These are phyloP conservation scores for Phytophthora ohioensis DNA, from an alignment of 352 stramenopile genomes.

Conservation along the genomic window DNA sequence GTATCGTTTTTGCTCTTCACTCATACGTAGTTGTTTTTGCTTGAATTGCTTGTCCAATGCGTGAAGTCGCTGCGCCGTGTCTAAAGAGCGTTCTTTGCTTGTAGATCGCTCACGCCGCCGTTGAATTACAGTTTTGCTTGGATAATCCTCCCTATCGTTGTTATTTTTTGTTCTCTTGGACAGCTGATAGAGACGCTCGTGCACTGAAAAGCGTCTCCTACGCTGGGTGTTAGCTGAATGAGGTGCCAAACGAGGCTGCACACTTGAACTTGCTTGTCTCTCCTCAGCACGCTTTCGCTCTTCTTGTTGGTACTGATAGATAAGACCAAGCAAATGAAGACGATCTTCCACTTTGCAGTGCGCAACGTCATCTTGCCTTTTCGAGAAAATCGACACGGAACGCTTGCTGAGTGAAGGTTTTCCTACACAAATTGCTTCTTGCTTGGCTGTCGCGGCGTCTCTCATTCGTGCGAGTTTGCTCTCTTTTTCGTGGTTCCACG, in stretches of 20 bases:
- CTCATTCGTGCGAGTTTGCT: conserved; percentile 59
- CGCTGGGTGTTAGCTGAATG: conserved; percentile 61
- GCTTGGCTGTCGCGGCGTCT: conserved; percentile 39
- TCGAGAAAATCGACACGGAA: conserved; percentile 44
- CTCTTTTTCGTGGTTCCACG: conserved; percentile 70
- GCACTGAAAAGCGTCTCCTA: conserved; percentile 27
- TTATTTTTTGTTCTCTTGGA: conserved; percentile 28
- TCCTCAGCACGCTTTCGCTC: conserved; percentile 44
- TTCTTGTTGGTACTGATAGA: conserved; percentile 77
- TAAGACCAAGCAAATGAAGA: conserved; percentile 70
- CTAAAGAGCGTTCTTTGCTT: not conserved
- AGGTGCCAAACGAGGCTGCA: conserved; percentile 53
- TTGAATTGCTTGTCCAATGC: conserved; percentile 52
- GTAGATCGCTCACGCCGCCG: conserved; percentile 17
- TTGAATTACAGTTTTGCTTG: not conserved
- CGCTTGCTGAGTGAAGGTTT: conserved; percentile 46
- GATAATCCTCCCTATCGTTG: conserved; percentile 13
- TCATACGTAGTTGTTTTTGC: conserved; percentile 47
- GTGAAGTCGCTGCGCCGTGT: conserved; percentile 46
- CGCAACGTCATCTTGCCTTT: conserved; percentile 59
- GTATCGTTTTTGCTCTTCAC: conserved; percentile 41
- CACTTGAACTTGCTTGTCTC: conserved; percentile 10
- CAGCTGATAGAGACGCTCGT: conserved; percentile 67
- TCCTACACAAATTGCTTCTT: conserved; percentile 39
- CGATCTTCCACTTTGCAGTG: conserved; percentile 76